Percentiles rank a stretch among this genome's conserved stretches.
Evolutionary conservation across 202 grass and related monocot genomes (phyloP).

Genomic region (Digitaria exilis): DNA sequence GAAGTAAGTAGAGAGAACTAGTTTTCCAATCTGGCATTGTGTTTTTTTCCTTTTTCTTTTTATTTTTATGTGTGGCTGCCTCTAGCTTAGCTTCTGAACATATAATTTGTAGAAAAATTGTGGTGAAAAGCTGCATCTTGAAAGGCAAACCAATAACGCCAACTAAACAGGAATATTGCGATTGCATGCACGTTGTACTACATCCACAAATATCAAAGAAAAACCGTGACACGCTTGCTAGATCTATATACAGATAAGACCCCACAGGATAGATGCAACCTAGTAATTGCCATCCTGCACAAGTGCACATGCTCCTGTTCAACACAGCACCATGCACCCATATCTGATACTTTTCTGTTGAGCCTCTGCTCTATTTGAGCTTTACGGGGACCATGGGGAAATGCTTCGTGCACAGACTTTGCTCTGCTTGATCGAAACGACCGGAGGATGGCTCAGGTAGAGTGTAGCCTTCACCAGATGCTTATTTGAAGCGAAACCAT

Average conservation of each 20-base stretch:
- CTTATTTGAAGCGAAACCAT: conserved; percentile 44
- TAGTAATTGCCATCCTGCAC: conserved; percentile 27
- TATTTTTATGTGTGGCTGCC: too few relatives aligned
- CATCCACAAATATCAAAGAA: not conserved
- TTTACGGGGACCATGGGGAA: conserved; percentile 25
- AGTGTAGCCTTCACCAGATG: not conserved
- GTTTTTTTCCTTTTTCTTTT: too few relatives aligned
- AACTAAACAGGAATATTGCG: not conserved
- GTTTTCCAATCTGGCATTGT: too few relatives aligned
- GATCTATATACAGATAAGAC: conserved; percentile 13
- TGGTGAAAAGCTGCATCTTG: not conserved
- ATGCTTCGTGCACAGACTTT: conserved; percentile 9
- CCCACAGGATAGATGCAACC: conserved; percentile 36
- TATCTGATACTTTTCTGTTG: conserved; percentile 38
- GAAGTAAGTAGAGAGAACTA: too few relatives aligned
- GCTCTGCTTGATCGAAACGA: conserved; percentile 13
- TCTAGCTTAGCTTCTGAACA: too few relatives aligned
- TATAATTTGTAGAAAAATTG: not conserved
- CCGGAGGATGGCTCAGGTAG: not conserved
- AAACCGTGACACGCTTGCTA: not conserved
- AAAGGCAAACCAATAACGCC: not conserved
- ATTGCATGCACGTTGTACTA: not conserved
- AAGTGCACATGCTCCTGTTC: conserved; percentile 41
- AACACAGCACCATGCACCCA: conserved; percentile 6
- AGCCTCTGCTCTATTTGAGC: conserved; percentile 36